Base-by-base conservation (phyloP, 2,329 filamentous ascomycete species). In the Beauveria pseudobassiana region DNA sequence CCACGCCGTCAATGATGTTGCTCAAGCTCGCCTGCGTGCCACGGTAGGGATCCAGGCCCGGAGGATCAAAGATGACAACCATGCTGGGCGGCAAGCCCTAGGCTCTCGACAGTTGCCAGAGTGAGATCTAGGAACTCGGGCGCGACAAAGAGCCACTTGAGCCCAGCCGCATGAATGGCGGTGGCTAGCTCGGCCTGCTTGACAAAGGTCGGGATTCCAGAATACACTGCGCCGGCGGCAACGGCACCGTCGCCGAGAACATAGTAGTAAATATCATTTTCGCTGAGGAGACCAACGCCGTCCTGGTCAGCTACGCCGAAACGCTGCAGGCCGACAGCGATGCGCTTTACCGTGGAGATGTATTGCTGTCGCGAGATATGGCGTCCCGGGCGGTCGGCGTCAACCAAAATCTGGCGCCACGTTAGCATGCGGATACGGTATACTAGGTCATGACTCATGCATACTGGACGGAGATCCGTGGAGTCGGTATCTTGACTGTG, bases 171-270 rank as follows among this genome's bases (percentile, higher is more conserved):
- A 1, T 18, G 38, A 26, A 60, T 60, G 10, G 58, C 58, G 18
- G 58, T 60, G 38, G 49, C 49, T n/a, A 60, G 58, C 58, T 60
- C 58, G 12, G 58, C 58, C 49, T 60, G 49, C 40, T 46, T 60
- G 49, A 60, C 58, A 53, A 60, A 60, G 20, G 58, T 60, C 49
- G 58, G 58, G n/a, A 60, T 26, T 9, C 58, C 58, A 3, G 58
- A 3, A 26, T 34, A 60, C 18, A 60, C 40, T 40, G 38, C 58
- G 3, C 58, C 58, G 1, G 49, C 58, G 14, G 58, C 58, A 8
- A 60, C 38, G 22, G 14, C 58, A n/a, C 58, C 58, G 40, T 60
- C 58, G n/a, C 48, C 58, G 26, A 60, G 58, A 6, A 53, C 58
- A 20, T 53, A 60, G 14, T 60, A 60, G 40, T 60, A 60, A 7